phyloP scores from a whole-genome alignment of 805 yeast species.

The Ogataea parapolymorpha region DNA sequence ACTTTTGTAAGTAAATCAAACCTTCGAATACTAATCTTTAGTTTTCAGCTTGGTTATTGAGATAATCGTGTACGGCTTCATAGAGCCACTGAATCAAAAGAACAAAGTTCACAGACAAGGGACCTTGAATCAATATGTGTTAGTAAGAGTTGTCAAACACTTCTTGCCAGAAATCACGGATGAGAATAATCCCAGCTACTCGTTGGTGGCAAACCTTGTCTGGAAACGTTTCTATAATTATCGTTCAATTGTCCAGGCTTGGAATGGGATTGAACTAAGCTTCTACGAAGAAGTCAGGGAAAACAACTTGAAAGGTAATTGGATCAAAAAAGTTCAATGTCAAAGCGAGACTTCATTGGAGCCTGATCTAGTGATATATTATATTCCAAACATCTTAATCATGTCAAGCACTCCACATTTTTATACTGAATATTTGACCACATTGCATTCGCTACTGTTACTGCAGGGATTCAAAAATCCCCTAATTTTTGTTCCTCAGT shows the following conservation, averaged over 20 bases:
- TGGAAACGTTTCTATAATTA: slow-evolving; percentile 32
- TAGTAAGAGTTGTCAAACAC: slow-evolving; percentile 19
- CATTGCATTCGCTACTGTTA: slow-evolving; percentile 39
- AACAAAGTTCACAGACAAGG: slow-evolving; percentile 30
- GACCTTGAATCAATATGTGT: slow-evolving; percentile 27
- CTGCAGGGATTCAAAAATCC: slow-evolving; percentile 51
- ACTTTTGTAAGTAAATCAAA: slow-evolving; percentile 19
- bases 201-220: slow-evolving; percentile 30
- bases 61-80: slow-evolving; percentile 25
- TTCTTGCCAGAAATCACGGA: slow-evolving; percentile 18
- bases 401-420: slow-evolving; percentile 36
- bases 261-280: slow-evolving; percentile 35
- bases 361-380: slow-evolving; percentile 42
- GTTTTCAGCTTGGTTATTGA: slow-evolving; percentile 24
- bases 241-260: slow-evolving; percentile 33
- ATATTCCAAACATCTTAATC: slow-evolving; percentile 43
- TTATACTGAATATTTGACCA: slow-evolving; percentile 43
- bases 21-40: slow-evolving; percentile 6
- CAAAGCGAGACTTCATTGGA: slow-evolving; percentile 27
- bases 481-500: slow-evolving; percentile 38
- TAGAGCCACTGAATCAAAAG: slow-evolving; percentile 33
- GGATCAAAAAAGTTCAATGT: slow-evolving; percentile 26
- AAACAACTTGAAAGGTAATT: slow-evolving; percentile 17
- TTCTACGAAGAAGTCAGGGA: slow-evolving; percentile 19
- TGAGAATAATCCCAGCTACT: slow-evolving; percentile 20